Evolutionary conservation across 1,139 yeast genomes (phyloP).

Genomic region (Debaryomyces coudertii): DNA sequence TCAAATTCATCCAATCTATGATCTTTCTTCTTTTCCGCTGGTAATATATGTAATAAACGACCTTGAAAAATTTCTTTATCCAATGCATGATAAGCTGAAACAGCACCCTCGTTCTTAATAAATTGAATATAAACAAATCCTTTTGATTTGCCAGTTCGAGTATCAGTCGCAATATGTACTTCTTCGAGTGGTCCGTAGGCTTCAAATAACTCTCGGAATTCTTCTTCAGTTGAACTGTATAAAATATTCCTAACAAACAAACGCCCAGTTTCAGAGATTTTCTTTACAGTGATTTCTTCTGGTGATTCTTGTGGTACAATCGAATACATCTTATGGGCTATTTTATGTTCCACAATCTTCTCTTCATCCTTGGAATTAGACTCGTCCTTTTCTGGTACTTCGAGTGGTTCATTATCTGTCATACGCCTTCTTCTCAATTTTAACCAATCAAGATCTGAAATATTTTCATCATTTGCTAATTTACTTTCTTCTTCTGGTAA

Average conservation of each 20-base stretch:
- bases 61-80: slow-evolving; percentile 96
- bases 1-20: slow-evolving; percentile 89
- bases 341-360: slow-evolving; percentile 18
- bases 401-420: slow-evolving; percentile 47
- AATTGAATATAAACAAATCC: slow-evolving; percentile 91
- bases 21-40: slow-evolving; percentile 79
- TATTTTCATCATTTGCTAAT: slow-evolving; percentile 52
- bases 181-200: slow-evolving; percentile 66
- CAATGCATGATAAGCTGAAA: slow-evolving; percentile 66
- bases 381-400: slow-evolving; percentile 15
- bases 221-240: slow-evolving; percentile 80
- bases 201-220: slow-evolving; percentile 62
- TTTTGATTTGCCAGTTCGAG: slow-evolving; percentile 86
- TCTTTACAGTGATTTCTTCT: slow-evolving; percentile 48
- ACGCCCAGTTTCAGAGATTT: slow-evolving; percentile 74
- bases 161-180: slow-evolving; percentile 90
- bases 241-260: slow-evolving; percentile 85
- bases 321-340: slow-evolving; percentile 9
- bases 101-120: slow-evolving; percentile 67
- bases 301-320: slow-evolving; percentile 13
- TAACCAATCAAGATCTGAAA: slow-evolving; percentile 90
- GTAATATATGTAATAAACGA: slow-evolving; percentile 83
- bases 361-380: slow-evolving; percentile 6
- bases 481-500: slow-evolving; percentile 23
- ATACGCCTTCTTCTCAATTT: slow-evolving; percentile 76